A percentile compares a stretch with the other conserved stretches of the same genome.
Evolutionary conservation across 305 asterid species (phyloP).

Genomic region (Fraxinus nigra): DNA sequence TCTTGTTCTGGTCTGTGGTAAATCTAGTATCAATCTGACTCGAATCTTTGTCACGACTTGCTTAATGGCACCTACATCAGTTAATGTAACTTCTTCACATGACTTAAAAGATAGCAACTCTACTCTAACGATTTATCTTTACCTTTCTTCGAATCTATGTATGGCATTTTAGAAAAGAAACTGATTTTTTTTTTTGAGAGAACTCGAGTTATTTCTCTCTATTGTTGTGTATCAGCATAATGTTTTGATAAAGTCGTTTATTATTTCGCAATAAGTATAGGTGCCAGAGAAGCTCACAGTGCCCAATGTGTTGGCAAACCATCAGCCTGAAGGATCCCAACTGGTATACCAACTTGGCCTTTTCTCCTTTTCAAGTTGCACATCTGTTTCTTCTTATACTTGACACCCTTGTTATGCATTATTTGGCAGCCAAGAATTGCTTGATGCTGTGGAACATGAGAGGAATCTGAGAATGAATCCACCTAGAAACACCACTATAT

Average conservation of each 20-base stretch:
- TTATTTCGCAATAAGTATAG: constrained; percentile 29
- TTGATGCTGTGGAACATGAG: constrained; percentile 88
- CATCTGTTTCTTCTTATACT: constrained; percentile 9
- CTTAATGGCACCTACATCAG: not conserved
- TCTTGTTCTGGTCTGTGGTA: not conserved
- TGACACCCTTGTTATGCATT: not conserved
- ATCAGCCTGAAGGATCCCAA: constrained; percentile 82
- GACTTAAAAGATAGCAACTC: not conserved
- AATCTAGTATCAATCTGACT: not conserved
- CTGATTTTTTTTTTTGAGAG: not conserved
- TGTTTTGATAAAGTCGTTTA: not conserved
- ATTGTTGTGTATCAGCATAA: not conserved
- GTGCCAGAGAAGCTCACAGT: constrained; percentile 93
- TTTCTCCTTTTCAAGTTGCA: not conserved
- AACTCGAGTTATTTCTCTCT: not conserved
- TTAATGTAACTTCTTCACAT: not conserved
- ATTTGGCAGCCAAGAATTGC: constrained; percentile 84
- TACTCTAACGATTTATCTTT: not conserved
- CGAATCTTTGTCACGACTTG: not conserved
- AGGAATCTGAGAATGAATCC: constrained; percentile 75
- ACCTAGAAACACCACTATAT: constrained; percentile 72
- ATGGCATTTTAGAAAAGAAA: not conserved
- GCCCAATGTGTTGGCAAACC: constrained; percentile 95
- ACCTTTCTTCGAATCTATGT: not conserved
- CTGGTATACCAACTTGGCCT: constrained; percentile 39